Conservation (phyloP, 1,284 basidiomycete species). For the Gymnopus androsaceus region DNA sequence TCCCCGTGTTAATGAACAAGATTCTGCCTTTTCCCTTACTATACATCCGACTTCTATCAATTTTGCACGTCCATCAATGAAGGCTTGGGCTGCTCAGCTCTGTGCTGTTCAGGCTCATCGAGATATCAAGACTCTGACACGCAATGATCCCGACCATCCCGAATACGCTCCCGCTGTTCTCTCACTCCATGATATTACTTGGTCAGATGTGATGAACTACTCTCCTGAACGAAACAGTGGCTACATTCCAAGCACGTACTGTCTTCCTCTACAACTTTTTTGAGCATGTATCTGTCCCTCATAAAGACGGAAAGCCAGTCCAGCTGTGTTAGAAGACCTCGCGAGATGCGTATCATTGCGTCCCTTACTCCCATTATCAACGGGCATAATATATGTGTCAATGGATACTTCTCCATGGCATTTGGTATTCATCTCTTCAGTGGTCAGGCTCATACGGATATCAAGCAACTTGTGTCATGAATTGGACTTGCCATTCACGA, state of each 20-base stretch:
- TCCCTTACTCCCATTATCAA: constrained; percentile 1
- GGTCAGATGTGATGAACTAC: neutral
- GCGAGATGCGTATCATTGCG: neutral
- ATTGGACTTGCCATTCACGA: constrained; percentile 12
- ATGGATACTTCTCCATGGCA: constrained; percentile 13
- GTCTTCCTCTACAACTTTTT: neutral
- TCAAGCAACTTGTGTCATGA: constrained; percentile 4
- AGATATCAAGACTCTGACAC: neutral
- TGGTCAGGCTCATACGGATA: constrained; percentile 9
- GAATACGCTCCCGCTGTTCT: neutral
- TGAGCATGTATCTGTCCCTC: neutral
- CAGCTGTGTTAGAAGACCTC: neutral
- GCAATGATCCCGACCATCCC: neutral
- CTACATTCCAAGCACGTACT: neutral
- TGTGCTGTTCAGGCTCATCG: neutral
- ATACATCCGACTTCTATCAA: neutral
- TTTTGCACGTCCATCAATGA: neutral
- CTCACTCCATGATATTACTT: neutral
- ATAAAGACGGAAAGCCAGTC: neutral
- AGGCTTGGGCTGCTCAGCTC: neutral
- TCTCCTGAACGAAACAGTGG: neutral
- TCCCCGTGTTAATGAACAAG: neutral
- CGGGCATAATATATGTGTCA: constrained; percentile 7
- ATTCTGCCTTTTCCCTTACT: neutral
- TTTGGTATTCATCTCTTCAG: constrained; percentile 10